These are phyloP conservation scores for Dendryphion nanum DNA, from an alignment of 2,329 filamentous ascomycete genomes.

Conservation along the genomic window DNA sequence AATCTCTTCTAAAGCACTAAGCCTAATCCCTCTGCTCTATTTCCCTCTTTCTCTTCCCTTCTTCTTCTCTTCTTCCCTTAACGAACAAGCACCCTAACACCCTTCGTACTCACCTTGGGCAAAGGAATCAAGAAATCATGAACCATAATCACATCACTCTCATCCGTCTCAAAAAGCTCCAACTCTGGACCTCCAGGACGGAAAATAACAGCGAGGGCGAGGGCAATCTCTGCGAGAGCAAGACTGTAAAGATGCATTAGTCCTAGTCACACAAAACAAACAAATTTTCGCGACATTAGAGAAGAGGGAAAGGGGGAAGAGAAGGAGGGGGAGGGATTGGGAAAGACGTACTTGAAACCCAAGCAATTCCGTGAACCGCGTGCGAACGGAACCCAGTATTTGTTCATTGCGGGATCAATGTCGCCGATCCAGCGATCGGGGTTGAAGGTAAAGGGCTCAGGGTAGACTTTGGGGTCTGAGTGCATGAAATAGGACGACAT, in stretches of 20 bases:
- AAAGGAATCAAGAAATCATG: constrained; percentile 30
- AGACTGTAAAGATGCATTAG: constrained; percentile 8
- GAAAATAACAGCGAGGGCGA: constrained; percentile 21
- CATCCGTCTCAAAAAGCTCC: constrained; percentile 20
- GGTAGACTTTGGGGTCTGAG: constrained; percentile 19
- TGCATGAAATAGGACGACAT: constrained; percentile 28
- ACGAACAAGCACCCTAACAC: constrained; percentile 11
- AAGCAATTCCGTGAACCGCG: constrained; percentile 17
- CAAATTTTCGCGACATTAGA: no score
- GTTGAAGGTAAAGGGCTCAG: constrained; percentile 14
- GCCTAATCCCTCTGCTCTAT: no score
- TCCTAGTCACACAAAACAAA: no score
- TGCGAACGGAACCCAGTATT: constrained; percentile 15
- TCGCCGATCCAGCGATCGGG: constrained; percentile 34
- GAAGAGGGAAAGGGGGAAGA: neutral
- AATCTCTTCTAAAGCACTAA: no score
- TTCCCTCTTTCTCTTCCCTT: no score
- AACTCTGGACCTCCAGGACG: constrained; percentile 12
- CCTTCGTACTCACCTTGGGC: constrained; percentile 18
- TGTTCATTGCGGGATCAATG: neutral
- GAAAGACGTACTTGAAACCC: constrained; percentile 9
- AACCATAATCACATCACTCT: constrained; percentile 13
- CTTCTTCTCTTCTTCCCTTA: no score
- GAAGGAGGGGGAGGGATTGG: no score
- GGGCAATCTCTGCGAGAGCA: constrained; percentile 19